Evolutionary conservation across 345 rosid species (phyloP).

Genomic region (Combretum micranthum): DNA sequence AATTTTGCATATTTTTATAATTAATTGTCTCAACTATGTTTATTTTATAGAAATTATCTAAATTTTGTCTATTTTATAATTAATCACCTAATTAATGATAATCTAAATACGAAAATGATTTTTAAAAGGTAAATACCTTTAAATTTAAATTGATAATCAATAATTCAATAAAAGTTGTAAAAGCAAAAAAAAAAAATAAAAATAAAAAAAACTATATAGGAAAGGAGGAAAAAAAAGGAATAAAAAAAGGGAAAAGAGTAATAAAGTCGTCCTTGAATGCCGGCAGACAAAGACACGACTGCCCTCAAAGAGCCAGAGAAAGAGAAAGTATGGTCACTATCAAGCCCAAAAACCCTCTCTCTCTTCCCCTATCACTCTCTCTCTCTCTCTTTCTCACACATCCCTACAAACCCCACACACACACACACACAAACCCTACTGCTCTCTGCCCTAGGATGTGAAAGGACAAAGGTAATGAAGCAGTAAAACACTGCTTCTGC

Average conservation of each 20-base stretch:
- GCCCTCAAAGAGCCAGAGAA: constrained; percentile 18
- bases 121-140: too few species aligned
- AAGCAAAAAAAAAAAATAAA: too few species aligned
- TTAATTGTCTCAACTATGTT: too few species aligned
- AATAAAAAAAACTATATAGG: not conserved
- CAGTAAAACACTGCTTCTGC: not conserved
- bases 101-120: too few species aligned
- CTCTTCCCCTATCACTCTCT: not conserved
- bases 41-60: too few species aligned
- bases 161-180: too few species aligned
- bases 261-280: constrained; percentile 28
- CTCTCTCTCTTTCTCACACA: too few species aligned
- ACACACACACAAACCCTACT: not conserved
- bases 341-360: constrained; percentile 3
- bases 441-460: constrained; percentile 11
- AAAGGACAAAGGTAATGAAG: constrained; percentile 27
- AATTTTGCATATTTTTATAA: too few species aligned
- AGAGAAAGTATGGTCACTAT: constrained; percentile 36
- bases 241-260: not conserved
- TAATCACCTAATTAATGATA: too few species aligned
- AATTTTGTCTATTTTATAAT: too few species aligned
- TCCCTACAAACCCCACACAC: not conserved
- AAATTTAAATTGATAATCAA: too few species aligned
- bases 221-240: not conserved
- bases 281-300: constrained; percentile 40